Conservation (phyloP, 768 basidiomycete genomes). For the Russula vinacea region DNA sequence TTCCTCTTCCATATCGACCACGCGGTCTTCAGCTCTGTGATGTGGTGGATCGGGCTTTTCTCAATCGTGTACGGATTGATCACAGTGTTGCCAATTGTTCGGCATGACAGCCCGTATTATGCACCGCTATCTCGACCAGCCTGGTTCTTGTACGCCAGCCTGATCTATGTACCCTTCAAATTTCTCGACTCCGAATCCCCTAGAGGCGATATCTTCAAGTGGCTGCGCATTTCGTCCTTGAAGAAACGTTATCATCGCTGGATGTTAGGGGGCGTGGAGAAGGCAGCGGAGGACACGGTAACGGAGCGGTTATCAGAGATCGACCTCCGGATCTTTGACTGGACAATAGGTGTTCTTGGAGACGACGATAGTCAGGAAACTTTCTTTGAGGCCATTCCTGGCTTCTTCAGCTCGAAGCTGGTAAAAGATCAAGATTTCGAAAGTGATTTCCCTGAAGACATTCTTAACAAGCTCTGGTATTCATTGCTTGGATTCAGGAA, state of each 20-base stretch:
- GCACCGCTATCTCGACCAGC: not conserved
- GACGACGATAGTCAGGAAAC: not conserved
- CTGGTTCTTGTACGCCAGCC: not conserved
- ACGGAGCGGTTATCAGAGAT: not conserved
- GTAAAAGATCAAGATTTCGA: not conserved
- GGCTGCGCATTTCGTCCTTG: not conserved
- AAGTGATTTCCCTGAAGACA: not conserved
- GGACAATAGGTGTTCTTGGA: not conserved
- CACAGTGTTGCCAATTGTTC: not conserved
- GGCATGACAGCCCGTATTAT: no score
- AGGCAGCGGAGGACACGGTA: not conserved
- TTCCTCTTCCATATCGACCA: not conserved
- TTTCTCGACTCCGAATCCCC: not conserved
- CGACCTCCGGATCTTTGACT: not conserved
- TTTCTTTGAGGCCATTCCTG: not conserved
- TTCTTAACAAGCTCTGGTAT: not conserved
- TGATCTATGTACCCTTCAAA: not conserved
- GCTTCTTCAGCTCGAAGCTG: not conserved
- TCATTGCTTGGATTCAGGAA: not conserved
- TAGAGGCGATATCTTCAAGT: no score
- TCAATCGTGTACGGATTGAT: no score
- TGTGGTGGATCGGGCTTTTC: no score
- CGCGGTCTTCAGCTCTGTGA: not conserved
- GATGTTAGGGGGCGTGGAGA: not conserved
- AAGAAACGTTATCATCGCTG: not conserved